Conservation (phyloP, 2,329 filamentous ascomycete species). For the Aureobasidium melanogenum region DNA sequence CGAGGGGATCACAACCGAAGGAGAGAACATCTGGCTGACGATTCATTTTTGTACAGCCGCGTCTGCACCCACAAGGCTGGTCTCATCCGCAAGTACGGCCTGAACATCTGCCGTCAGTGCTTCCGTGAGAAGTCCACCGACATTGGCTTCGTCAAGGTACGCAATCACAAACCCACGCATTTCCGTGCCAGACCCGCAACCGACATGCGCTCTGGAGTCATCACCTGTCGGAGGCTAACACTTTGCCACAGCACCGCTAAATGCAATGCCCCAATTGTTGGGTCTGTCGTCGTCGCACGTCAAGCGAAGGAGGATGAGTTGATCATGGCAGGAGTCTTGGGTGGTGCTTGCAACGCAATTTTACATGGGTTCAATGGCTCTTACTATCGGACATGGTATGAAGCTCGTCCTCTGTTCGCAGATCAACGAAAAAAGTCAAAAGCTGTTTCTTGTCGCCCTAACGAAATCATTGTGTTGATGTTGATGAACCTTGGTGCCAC, state of each 20-base stretch:
- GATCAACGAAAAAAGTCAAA: conserved; percentile 10
- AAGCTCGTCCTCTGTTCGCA: conserved; percentile 12
- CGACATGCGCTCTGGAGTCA: conserved; percentile 11
- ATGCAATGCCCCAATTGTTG: conserved; percentile 13
- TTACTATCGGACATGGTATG: conserved; percentile 14
- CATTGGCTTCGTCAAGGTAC: conserved; percentile 62
- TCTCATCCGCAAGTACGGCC: conserved; percentile 99
- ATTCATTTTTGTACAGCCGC: conserved; percentile 44
- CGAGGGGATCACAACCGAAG: neutral
- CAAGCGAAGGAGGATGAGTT: conserved; percentile 6
- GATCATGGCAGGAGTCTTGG: conserved; percentile 13
- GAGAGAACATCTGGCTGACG: conserved; percentile 20
- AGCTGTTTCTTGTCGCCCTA: conserved; percentile 8
- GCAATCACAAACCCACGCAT: neutral
- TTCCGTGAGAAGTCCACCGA: conserved; percentile 60
- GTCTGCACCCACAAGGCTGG: conserved; percentile 92
- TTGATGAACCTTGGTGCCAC: neutral
- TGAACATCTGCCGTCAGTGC: conserved; percentile 71
- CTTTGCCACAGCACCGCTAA: conserved; percentile 24
- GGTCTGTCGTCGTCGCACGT: conserved; percentile 6
- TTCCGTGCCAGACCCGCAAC: conserved; percentile 9
- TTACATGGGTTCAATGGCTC: conserved; percentile 11
- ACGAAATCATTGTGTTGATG: conserved; percentile 6
- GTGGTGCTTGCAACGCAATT: conserved; percentile 8
- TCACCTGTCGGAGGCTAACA: conserved; percentile 10